Conservation (phyloP, 176 grass and related monocot species). For the Oryza nivara region DNA sequence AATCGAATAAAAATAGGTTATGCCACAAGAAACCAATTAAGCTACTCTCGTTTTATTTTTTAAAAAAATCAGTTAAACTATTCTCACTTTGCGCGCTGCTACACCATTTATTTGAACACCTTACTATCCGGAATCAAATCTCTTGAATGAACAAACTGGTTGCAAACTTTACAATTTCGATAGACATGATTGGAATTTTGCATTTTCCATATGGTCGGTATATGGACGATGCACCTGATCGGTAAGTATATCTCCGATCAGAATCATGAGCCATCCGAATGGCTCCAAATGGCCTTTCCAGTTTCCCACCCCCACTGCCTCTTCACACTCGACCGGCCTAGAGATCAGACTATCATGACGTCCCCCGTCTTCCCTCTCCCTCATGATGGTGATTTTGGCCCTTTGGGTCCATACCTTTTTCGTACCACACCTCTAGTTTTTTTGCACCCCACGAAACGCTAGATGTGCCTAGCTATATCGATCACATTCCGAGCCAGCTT, state of each 20-base stretch:
- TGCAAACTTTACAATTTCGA: background rate
- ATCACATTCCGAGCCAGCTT: background rate
- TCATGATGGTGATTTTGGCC: slow-evolving; percentile 41
- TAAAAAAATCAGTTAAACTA: no score
- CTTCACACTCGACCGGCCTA: slow-evolving; percentile 41
- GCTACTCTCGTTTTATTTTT: no score
- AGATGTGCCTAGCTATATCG: background rate
- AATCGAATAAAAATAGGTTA: no score
- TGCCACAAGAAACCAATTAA: no score
- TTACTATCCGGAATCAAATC: background rate
- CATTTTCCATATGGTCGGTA: slow-evolving; percentile 14
- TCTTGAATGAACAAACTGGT: background rate
- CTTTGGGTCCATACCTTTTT: slow-evolving; percentile 22
- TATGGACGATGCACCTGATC: background rate
- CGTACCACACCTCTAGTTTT: background rate
- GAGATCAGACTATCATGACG: slow-evolving; percentile 49
- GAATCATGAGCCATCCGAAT: slow-evolving; percentile 54
- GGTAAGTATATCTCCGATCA: background rate
- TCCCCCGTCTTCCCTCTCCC: slow-evolving; percentile 11
- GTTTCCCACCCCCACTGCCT: slow-evolving; percentile 24
- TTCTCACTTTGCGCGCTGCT: no score
- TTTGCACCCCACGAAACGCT: background rate
- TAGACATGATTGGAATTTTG: background rate
- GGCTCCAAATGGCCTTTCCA: slow-evolving; percentile 53
- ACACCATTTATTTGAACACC: background rate